Base-by-base conservation (phyloP, 2,329 filamentous ascomycete species). In the Penicillium crustosum region DNA sequence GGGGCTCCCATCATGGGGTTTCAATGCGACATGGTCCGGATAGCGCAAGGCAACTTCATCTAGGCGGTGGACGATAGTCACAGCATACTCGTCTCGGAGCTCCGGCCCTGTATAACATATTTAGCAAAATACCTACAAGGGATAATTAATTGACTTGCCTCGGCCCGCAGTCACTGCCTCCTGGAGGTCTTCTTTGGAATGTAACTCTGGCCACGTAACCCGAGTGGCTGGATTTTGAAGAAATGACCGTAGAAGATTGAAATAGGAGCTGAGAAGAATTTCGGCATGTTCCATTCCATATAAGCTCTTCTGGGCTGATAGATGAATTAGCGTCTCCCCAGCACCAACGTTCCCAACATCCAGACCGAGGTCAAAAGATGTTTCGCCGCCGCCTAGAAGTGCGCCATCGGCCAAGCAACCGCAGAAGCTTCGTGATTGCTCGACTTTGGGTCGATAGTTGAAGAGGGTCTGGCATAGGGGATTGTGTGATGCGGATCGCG, bases 401-500 rank as follows among this genome's bases (percentile, higher is more conserved):
- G 59, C 52, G 3, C 60, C 62, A 8, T 65, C 43, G 2, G 63
- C 55, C 13, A 49, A 10, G 23, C 57, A 61, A 7, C 62, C 61
- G 27, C 65, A 64, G 29, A 66, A 64, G 21, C 35, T 68, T 49
- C 70, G 59, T 43, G 67, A 70, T 45, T 74, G 69, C 4, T 70
- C 60, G 4, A 62, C 56, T 0, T 68, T 69, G 31, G 73, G 73
- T 6, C 78, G 72, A 62, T 83, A 83, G 65, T 83, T 75, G 39
- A 83, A 61, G 21, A 78, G 75, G 0, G 69, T 74, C 63, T 85
- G 83, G 70, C 83, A 84, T 0, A 85, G 36, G 0, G 83, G 82
- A 33, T 61, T 77, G 49, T 78, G 62, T 0, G 69, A 58, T 0
- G 74, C 55, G 0, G 79, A 78, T 1, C 81, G 68, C 0, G 72